A percentile compares a stretch with the other conserved stretches of the same genome.
These are phyloP conservation scores for Rhizopogon vinicolor DNA, from an alignment of 768 basidiomycete genomes.

Conservation along the genomic window DNA sequence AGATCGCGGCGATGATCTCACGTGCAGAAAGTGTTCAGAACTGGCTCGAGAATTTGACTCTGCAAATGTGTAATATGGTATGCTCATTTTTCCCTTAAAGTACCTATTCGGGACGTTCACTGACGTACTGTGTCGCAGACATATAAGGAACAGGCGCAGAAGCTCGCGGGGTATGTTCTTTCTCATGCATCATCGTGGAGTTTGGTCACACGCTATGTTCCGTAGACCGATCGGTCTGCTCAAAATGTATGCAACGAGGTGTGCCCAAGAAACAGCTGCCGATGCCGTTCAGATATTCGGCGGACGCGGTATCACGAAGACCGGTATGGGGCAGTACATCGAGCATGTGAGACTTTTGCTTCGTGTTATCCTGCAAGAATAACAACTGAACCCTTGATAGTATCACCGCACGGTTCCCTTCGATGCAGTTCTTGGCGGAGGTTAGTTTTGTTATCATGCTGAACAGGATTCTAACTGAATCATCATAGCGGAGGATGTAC, in stretches of 20 bases:
- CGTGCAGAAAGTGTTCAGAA: conserved; percentile 69
- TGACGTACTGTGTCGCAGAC: conserved; percentile 28
- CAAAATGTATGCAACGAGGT: conserved; percentile 53
- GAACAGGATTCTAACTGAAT: background rate
- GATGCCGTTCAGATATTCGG: conserved; percentile 85
- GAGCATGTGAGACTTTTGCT: conserved; percentile 54
- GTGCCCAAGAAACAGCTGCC: conserved; percentile 48
- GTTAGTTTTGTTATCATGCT: background rate
- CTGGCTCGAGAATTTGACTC: conserved; percentile 78
- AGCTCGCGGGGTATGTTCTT: conserved; percentile 55
- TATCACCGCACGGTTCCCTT: conserved; percentile 19
- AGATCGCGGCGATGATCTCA: conserved; percentile 68
- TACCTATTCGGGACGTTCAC: conserved; percentile 8
- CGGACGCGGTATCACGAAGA: conserved; percentile 80
- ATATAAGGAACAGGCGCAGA: conserved; percentile 62
- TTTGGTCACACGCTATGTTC: background rate
- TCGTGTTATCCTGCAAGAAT: conserved; percentile 14
- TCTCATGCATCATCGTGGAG: background rate
- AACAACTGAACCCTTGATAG: conserved; percentile 12
- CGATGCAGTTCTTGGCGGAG: conserved; percentile 22
- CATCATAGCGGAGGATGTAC: conserved; percentile 47
- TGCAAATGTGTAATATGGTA: conserved; percentile 80
- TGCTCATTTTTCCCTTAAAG: conserved; percentile 9
- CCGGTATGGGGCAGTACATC: conserved; percentile 74
- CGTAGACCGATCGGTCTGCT: conserved; percentile 48